Base-by-base conservation (phyloP, 2,329 filamentous ascomycete genomes). In the Chrysoporthe austroafricana region DNA sequence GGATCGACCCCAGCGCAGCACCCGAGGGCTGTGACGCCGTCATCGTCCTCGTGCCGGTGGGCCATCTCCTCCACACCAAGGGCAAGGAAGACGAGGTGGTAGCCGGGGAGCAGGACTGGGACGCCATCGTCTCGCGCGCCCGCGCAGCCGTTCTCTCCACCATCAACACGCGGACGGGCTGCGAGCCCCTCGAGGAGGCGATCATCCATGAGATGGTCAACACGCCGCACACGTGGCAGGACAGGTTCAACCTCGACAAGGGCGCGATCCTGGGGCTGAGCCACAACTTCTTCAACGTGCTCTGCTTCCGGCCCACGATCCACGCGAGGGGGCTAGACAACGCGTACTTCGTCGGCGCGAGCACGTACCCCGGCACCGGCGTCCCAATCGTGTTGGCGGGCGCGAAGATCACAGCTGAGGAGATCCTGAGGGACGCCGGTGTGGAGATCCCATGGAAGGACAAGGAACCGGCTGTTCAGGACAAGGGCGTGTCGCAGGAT, bases 321-420 rank as follows among this genome's bases (percentile, higher is more conserved):
- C 80, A 81, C 70, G 81, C 89, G 43, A 72, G 78, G 4, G 81
- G 80, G 5, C 79, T 89, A 21, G 71, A 79, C 14, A 79, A 81
- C 2, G 76, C 89, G 34, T 92, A 92, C 74, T 93, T 93, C 74
- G 91, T 93, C 0, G 91, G 91, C 44, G 91, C 91, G 1, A 90
- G 87, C 73, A 91, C 90, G 26, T 91, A 94, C 79, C 91, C 91
- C 0, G 91, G 91, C 1, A 93, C 91, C 0, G 91, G 91, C 0
- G 91, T 93, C 26, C 91, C 91, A 3, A 91, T 93, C 66, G 88
- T 90, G 36, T 79, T 93, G 11, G 90, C 90, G 0, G 90, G 91
- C 0, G 87, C 88, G 9, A 90, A 88, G 76, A 83, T 93, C 66
- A 82, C 81, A 13, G 72, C 78, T 0, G 81, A 83, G 72, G 80